These are phyloP conservation scores for Nakazawaea ishiwadae DNA, from an alignment of 805 yeast genomes.

Conservation along the genomic window DNA sequence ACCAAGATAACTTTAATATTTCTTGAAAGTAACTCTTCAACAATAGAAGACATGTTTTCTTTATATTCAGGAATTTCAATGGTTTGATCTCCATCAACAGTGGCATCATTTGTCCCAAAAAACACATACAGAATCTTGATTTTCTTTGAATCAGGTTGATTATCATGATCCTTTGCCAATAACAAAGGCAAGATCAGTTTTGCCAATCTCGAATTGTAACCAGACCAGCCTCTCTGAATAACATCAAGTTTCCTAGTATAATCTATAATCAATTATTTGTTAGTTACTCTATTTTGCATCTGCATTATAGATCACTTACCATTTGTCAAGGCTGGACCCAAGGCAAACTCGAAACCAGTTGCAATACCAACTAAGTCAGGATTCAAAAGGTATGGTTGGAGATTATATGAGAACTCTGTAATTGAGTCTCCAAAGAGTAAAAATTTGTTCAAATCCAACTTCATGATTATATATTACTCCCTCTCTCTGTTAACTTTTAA, in stretches of 20 bases:
- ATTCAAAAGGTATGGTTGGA: constrained; percentile 21
- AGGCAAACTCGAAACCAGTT: constrained; percentile 31
- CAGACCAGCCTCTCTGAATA: constrained; percentile 69
- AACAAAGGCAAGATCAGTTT: constrained; percentile 41
- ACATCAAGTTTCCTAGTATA: constrained; percentile 65
- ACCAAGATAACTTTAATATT: constrained; percentile 54
- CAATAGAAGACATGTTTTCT: constrained; percentile 41
- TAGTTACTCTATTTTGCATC: neutral
- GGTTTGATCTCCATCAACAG: constrained; percentile 37
- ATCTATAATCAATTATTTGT: neutral
- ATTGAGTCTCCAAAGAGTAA: constrained; percentile 70
- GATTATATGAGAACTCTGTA: constrained; percentile 48
- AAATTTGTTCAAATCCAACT: constrained; percentile 32
- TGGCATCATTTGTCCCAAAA: constrained; percentile 80
- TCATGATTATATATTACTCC: no score
- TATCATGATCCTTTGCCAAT: constrained; percentile 42
- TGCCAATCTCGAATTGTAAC: constrained; percentile 68
- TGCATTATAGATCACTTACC: constrained; percentile 14
- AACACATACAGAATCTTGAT: constrained; percentile 49
- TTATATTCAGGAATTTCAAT: constrained; percentile 50
- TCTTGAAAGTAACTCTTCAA: constrained; percentile 32
- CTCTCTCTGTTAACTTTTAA: no score
- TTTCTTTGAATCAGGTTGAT: constrained; percentile 23
- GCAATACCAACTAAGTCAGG: constrained; percentile 7
- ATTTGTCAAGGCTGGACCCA: constrained; percentile 26